Conservation (phyloP, 257 asterid species). For the Solanum pimpinellifolium region DNA sequence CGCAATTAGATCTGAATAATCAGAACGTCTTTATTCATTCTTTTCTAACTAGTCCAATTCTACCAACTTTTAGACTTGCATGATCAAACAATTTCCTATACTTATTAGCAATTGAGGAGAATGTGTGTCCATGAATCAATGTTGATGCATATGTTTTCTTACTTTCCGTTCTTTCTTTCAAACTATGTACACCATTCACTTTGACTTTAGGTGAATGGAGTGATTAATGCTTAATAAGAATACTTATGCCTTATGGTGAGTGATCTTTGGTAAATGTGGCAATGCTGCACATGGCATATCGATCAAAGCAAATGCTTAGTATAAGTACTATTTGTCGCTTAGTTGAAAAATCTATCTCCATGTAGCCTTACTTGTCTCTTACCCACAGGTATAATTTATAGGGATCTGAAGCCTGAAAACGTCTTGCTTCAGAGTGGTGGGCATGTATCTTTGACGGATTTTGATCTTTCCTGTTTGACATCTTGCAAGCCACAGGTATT, state of each 20-base stretch:
- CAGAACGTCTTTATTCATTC: neutral
- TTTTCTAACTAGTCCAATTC: neutral
- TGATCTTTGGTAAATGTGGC: neutral
- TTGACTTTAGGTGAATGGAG: neutral
- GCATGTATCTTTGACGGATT: conserved; percentile 85
- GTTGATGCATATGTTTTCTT: neutral
- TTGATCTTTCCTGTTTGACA: conserved; percentile 93
- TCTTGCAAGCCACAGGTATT: conserved; percentile 94
- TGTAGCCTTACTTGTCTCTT: neutral
- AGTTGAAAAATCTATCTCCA: conserved; percentile 2
- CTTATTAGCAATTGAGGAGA: neutral
- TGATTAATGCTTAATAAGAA: neutral
- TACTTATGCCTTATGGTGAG: neutral
- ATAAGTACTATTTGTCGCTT: neutral
- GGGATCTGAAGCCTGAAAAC: conserved; percentile 97
- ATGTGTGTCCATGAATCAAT: neutral
- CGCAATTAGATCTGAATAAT: neutral
- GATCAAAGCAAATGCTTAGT: neutral
- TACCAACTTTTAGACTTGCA: neutral
- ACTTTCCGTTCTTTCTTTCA: neutral
- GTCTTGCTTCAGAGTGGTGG: conserved; percentile 71
- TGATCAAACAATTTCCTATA: neutral
- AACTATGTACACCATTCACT: neutral
- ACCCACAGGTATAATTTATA: conserved; percentile 79
- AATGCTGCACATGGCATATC: neutral